Evolutionary conservation across 1,284 basidiomycete genomes (phyloP).

Genomic region (Sanghuangporus sanghuang): DNA sequence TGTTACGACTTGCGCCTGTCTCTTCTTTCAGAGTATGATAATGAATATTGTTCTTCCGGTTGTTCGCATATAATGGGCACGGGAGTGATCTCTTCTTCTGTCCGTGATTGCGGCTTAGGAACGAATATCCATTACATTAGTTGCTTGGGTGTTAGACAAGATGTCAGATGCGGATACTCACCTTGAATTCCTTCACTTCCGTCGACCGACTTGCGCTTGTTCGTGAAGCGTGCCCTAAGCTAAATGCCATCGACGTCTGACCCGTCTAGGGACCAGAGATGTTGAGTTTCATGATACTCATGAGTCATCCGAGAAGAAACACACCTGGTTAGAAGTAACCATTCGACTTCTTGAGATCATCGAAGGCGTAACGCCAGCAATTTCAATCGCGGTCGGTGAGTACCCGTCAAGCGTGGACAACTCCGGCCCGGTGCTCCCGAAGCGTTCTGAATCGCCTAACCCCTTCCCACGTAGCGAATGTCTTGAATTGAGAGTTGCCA

Average conservation of each 20-base stretch:
- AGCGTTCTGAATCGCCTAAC: conserved; percentile 8
- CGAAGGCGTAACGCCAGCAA: conserved; percentile 11
- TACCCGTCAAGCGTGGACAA: neutral
- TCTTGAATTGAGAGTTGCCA: conserved; percentile 40
- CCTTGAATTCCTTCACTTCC: conserved; percentile 8
- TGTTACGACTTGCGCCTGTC: neutral
- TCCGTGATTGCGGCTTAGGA: neutral
- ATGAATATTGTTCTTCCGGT: neutral
- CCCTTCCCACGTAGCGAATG: conserved; percentile 27
- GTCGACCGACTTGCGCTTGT: neutral
- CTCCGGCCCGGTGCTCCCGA: conserved; percentile 22
- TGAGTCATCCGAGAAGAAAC: neutral
- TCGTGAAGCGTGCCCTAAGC: neutral
- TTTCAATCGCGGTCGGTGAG: conserved; percentile 2
- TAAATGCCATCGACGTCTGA: neutral
- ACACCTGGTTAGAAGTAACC: neutral
- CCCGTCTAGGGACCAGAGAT: neutral
- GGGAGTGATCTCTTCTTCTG: neutral
- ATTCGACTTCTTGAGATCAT: conserved; percentile 9
- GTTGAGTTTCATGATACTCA: neutral
- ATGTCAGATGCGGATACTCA: neutral
- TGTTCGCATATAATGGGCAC: neutral
- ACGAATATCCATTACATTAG: neutral
- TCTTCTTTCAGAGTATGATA: neutral
- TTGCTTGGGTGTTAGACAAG: neutral